These are phyloP conservation scores for Trametes villosa DNA, from an alignment of 768 basidiomycete genomes.

Conservation along the genomic window DNA sequence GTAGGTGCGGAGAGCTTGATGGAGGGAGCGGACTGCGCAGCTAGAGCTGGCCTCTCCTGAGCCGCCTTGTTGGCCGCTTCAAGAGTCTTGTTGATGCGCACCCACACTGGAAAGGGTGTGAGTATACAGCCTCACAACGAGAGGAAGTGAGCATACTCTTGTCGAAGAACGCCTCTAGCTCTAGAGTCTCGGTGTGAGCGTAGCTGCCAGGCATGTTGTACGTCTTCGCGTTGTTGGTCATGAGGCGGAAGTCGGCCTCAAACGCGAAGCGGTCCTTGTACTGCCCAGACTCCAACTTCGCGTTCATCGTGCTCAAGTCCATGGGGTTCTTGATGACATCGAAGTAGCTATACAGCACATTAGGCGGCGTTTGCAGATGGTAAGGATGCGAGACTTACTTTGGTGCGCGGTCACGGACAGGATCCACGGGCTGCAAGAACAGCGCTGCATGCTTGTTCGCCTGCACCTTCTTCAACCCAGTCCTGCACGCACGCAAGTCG, in stretches of 20 bases:
- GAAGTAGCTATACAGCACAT: slow-evolving; percentile 69
- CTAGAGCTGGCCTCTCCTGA: slow-evolving; percentile 19
- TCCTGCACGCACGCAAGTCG: slow-evolving; percentile 77
- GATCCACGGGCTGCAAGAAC: slow-evolving; percentile 93
- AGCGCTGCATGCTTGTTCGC: slow-evolving; percentile 70
- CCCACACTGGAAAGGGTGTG: slow-evolving; percentile 67
- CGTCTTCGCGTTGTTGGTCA: slow-evolving; percentile 83
- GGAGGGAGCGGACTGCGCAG: slow-evolving; percentile 21
- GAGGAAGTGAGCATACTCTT: slow-evolving; percentile 60
- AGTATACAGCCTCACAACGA: background rate
- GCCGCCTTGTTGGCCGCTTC: slow-evolving; percentile 62
- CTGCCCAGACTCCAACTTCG: slow-evolving; percentile 84
- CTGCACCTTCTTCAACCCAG: slow-evolving; percentile 79
- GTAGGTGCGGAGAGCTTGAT: slow-evolving; percentile 16
- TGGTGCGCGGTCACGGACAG: slow-evolving; percentile 88
- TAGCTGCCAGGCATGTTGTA: slow-evolving; percentile 80
- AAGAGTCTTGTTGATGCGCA: slow-evolving; percentile 81
- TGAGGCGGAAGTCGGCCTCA: slow-evolving; percentile 83
- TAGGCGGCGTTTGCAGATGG: background rate
- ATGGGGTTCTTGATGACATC: slow-evolving; percentile 90
- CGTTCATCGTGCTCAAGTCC: slow-evolving; percentile 89
- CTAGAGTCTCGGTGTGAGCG: slow-evolving; percentile 75
- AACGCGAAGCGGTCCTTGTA: slow-evolving; percentile 87
- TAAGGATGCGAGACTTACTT: slow-evolving; percentile 51
- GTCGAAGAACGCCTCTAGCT: slow-evolving; percentile 82